Evolutionary conservation across 345 rosid genomes (phyloP).

Genomic region (Syzygium grande): DNA sequence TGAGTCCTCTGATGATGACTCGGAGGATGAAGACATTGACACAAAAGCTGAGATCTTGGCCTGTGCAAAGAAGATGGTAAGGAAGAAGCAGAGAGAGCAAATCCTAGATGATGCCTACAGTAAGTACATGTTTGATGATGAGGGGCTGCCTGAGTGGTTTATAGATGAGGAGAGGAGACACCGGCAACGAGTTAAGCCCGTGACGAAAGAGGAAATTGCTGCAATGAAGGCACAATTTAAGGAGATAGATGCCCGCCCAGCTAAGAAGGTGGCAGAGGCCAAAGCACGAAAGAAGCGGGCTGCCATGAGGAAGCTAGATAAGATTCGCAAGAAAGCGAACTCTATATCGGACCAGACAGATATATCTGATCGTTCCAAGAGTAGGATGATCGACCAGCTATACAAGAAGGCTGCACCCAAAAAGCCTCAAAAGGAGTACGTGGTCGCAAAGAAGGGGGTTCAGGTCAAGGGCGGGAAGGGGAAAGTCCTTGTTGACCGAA

Average conservation of each 20-base stretch:
- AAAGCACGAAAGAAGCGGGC: conserved; percentile 83
- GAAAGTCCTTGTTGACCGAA: conserved; percentile 69
- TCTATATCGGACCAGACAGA: conserved; percentile 68
- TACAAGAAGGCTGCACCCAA: conserved; percentile 76
- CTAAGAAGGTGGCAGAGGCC: conserved; percentile 94
- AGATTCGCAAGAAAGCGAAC: conserved; percentile 88
- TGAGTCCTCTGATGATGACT: conserved; percentile 71
- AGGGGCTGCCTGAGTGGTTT: conserved; percentile 79
- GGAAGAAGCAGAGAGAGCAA: conserved; percentile 79
- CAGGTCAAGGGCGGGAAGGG: conserved; percentile 74
- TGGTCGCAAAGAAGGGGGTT: conserved; percentile 92
- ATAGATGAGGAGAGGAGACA: conserved; percentile 83
- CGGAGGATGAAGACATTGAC: conserved; percentile 45
- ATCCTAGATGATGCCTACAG: conserved; percentile 82
- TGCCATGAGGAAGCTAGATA: conserved; percentile 68
- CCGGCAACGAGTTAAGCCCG: conserved; percentile 60
- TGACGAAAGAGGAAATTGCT: conserved; percentile 77
- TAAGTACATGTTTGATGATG: conserved; percentile 71
- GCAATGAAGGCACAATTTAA: conserved; percentile 89
- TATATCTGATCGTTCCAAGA: conserved; percentile 68
- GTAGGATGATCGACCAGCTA: conserved; percentile 71
- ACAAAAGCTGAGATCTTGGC: conserved; percentile 87
- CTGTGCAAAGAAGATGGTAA: conserved; percentile 83
- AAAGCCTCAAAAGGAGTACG: conserved; percentile 65
- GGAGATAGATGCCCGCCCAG: conserved; percentile 87